Evolutionary conservation across 2,329 filamentous ascomycete species (phyloP).

Genomic region (Colletotrichum abscissum): DNA sequence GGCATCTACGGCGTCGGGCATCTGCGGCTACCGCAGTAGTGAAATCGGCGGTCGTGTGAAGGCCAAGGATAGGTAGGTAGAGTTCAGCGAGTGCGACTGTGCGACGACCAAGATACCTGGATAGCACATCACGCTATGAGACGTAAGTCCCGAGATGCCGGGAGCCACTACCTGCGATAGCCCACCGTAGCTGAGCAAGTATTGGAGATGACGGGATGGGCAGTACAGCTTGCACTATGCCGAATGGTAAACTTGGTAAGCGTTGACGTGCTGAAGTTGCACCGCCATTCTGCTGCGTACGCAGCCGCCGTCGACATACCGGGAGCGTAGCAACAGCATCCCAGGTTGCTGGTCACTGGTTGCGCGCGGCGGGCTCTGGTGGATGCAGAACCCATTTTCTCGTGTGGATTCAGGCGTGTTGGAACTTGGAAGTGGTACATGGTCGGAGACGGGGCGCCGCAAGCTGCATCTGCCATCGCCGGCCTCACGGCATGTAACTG

Average conservation of each 20-base stretch:
- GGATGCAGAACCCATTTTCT: constrained; percentile 1
- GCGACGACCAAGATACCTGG: not conserved
- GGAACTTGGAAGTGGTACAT: not conserved
- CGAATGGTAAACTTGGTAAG: not conserved
- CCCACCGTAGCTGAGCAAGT: constrained; percentile 2
- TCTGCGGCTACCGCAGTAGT: not conserved
- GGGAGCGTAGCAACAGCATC: constrained; percentile 18
- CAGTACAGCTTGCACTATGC: not conserved
- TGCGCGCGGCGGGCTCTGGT: constrained; percentile 13
- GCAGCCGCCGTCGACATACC: not conserved
- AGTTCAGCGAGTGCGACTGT: not conserved
- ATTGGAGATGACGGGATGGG: not conserved
- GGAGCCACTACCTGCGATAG: constrained; percentile 8
- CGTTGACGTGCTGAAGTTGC: constrained; percentile 13
- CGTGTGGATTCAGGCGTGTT: constrained; percentile 1
- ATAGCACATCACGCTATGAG: constrained; percentile 23
- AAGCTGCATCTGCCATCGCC: not conserved
- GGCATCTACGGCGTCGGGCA: constrained; percentile 2
- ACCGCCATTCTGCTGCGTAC: constrained; percentile 17
- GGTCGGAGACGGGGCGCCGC: not conserved
- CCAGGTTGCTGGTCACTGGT: not conserved
- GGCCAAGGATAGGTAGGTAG: not conserved
- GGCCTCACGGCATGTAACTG: not conserved
- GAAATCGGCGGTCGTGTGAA: not conserved
- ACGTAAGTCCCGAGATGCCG: not conserved